Percentiles rank a stretch among this genome's conserved stretches.
Evolutionary conservation across 164 flowering plant species (phyloP).

Genomic region (Annona squamosa): DNA sequence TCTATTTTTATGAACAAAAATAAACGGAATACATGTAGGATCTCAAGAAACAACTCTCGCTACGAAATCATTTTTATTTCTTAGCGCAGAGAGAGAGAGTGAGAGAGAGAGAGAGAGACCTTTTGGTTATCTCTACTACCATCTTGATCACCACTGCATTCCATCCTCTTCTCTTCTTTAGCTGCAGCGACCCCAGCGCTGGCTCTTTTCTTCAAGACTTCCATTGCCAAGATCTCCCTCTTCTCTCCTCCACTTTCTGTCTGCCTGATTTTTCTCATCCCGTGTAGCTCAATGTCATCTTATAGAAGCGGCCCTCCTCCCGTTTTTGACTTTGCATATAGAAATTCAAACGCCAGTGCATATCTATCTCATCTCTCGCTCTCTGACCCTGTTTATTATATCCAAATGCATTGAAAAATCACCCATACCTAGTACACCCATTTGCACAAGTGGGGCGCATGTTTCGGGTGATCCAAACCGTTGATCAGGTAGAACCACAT

Average conservation of each 20-base stretch:
- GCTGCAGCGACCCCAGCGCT: slow-evolving; percentile 1
- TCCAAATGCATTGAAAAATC: background rate
- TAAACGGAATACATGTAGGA: background rate
- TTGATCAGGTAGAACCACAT: background rate
- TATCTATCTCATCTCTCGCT: background rate
- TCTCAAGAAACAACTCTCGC: background rate
- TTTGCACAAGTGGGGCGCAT: background rate
- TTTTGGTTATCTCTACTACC: background rate
- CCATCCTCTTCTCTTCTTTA: slow-evolving; percentile 18
- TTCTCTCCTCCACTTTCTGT: background rate
- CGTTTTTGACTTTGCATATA: slow-evolving; percentile 15
- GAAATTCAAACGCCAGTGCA: slow-evolving; percentile 15
- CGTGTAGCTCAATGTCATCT: background rate
- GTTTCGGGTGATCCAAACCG: background rate
- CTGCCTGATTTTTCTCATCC: background rate
- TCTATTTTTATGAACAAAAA: background rate
- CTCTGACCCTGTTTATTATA: background rate
- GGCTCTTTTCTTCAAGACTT: slow-evolving; percentile 15
- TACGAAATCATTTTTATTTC: background rate
- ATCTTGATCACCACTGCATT: slow-evolving; percentile 8
- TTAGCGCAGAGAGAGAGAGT: background rate
- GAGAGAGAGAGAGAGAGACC: background rate
- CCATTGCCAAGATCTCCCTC: slow-evolving; percentile 13
- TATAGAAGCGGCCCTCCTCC: slow-evolving; percentile 1
- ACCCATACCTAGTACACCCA: background rate